Evolutionary conservation across 495 filamentous ascomycete species (phyloP).

Genomic region (Lasiosphaeria ovina): DNA sequence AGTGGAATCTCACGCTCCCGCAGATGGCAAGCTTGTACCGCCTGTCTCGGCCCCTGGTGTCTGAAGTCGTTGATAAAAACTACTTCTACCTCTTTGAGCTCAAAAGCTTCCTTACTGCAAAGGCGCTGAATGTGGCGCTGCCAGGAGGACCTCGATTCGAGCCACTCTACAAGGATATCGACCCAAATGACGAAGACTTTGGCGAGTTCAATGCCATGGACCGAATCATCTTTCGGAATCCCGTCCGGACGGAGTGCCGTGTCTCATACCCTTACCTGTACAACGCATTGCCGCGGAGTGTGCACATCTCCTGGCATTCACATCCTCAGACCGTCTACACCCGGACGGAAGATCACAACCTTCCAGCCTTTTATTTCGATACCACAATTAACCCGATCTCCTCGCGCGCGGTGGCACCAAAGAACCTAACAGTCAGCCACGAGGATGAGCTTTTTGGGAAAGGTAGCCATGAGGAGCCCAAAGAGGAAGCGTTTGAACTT

Average conservation of each 20-base stretch:
- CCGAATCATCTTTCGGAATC: conserved; percentile 96
- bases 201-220: conserved; percentile 99
- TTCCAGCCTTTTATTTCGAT: conserved; percentile 98
- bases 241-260: conserved; percentile 93
- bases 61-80: conserved; percentile 91
- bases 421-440: conserved; percentile 88
- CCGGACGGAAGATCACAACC: conserved; percentile 78
- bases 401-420: conserved; percentile 87
- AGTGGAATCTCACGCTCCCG: conserved; percentile 88
- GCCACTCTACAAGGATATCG: conserved; percentile 97
- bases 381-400: conserved; percentile 97
- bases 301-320: conserved; percentile 91
- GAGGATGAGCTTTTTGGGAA: conserved; percentile 93
- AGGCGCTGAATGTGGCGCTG: conserved; percentile 94
- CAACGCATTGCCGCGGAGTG: conserved; percentile 92
- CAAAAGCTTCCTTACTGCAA: conserved; percentile 92
- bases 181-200: conserved; percentile 99
- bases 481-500: conserved; percentile 77
- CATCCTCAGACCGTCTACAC: conserved; percentile 92
- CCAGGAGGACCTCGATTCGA: conserved; percentile 97
- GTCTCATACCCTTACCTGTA: conserved; percentile 94
- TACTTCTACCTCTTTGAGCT: conserved; percentile 98
- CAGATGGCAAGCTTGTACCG: conserved; percentile 97
- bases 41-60: conserved; percentile 85
- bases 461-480: conserved; percentile 75